Evolutionary conservation across 2,329 filamentous ascomycete genomes (phyloP), one percentile per base, ranked within the genome.

Genomic region (Didymella segeticola): DNA sequence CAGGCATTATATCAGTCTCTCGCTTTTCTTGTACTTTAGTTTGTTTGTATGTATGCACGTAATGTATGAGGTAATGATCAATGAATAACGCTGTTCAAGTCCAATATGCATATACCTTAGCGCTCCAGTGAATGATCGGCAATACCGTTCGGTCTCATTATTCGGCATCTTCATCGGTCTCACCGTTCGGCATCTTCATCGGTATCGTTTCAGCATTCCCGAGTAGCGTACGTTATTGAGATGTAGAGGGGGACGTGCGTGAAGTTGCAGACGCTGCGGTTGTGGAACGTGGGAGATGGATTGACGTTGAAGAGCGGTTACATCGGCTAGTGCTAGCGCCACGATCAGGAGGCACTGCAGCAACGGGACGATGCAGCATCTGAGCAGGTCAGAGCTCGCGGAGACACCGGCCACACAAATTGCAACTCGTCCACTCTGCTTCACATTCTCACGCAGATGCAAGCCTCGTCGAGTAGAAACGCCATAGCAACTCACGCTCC

Each of bases 51-150:
- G 47, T 57, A 48, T 55, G 47, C 53, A 48, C 42, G 50, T 62
- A 64, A 66, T 66, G 63, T 68, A 64, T 62, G 56, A 52, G 54
- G 49, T 63, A 64, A 64, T 65, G 60, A 61, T 33, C 46, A 45
- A 54, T 36, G 51, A 54, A 25, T 36, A 5, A 47, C 26, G 20
- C 20, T 37, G 37, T 10, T 45, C n/a, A 34, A 34, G 26, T 19
- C 2, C 26, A 26, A 31, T 26, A 19, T 41, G 9, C 20, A 42
- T 36, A 6, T 33, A 22, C 41, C 17, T 29, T 36, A 22, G 14
- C 37, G n/a, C 30, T 23, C 22, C 15, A 33, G 15, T 45, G 33
- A n/a, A 15, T 30, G 15, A 43, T 41, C 17, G 38, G 37, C 37
- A 15, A 15, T 43, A 20, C 30, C 31, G 38, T 38, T 43, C 6